phyloP scores from a whole-genome alignment of 2,329 filamentous ascomycete species.

The Colletotrichum sp. region DNA sequence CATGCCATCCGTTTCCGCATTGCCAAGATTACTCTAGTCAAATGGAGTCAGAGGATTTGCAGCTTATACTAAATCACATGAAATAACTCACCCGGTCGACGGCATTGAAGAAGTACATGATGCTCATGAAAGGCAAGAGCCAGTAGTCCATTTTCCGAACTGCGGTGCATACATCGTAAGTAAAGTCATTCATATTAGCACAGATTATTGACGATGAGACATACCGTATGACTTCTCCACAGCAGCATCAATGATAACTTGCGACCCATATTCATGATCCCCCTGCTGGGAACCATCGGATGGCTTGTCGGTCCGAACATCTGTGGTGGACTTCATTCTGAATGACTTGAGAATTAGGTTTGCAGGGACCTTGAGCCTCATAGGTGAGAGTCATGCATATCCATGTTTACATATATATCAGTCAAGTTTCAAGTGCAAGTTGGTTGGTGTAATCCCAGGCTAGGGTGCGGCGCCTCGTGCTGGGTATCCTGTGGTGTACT shows the following conservation, averaged over 20 bases:
- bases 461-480: neutral
- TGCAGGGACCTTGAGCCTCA: neutral
- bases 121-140: constrained; percentile 45
- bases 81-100: constrained; percentile 14
- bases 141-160: constrained; percentile 44
- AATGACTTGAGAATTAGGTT: neutral
- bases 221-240: neutral
- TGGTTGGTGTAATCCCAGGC: neutral
- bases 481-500: neutral
- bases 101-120: constrained; percentile 35
- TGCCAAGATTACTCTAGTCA: constrained; percentile 47
- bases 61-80: neutral
- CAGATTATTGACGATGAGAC: neutral
- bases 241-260: neutral
- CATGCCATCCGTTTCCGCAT: constrained; percentile 53
- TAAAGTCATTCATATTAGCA: neutral
- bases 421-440: neutral
- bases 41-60: neutral
- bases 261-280: neutral
- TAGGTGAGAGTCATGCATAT: neutral
- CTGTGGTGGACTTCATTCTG: neutral
- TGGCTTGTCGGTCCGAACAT: neutral
- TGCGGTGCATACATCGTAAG: neutral
- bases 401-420: neutral
- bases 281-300: neutral